Conservation (phyloP, 805 yeast species). For the Tetrapisispora iriomotensis region DNA sequence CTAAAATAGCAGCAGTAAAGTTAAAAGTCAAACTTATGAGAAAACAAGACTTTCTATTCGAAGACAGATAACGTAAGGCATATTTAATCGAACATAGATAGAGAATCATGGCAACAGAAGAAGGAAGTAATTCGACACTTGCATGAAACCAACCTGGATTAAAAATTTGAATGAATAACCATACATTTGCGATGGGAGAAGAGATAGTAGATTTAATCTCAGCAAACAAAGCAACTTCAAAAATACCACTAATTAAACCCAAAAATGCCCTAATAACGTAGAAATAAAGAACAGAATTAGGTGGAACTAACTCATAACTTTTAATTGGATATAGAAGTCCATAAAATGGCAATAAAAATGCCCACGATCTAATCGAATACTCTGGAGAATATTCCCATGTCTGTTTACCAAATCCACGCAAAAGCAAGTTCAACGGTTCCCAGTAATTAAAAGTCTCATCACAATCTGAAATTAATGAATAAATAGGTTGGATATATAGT, state of each 20-base stretch:
- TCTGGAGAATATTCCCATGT: slow-evolving; percentile 96
- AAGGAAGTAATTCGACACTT: slow-evolving; percentile 75
- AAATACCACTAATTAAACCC: slow-evolving; percentile 18
- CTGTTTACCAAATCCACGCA: slow-evolving; percentile 80
- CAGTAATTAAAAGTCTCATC: slow-evolving; percentile 90
- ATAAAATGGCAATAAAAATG: slow-evolving; percentile 47
- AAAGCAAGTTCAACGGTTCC: slow-evolving; percentile 78
- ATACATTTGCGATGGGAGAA: slow-evolving; percentile 41
- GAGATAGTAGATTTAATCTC: slow-evolving; percentile 21
- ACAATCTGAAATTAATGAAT: slow-evolving; percentile 71
- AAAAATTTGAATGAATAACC: slow-evolving; percentile 48
- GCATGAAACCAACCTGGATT: slow-evolving; percentile 87
- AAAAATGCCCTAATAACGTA: slow-evolving; percentile 19
- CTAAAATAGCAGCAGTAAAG: slow-evolving; percentile 61
- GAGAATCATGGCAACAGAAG: slow-evolving; percentile 58
- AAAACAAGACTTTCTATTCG: slow-evolving; percentile 16
- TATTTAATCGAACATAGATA: slow-evolving; percentile 26
- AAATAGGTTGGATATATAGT: slow-evolving; percentile 34
- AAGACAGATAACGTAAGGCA: slow-evolving; percentile 22
- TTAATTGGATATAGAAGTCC: slow-evolving; percentile 19
- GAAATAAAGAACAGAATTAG: slow-evolving; percentile 22
- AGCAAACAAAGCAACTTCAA: slow-evolving; percentile 37
- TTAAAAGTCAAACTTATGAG: slow-evolving; percentile 21
- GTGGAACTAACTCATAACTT: slow-evolving; percentile 13
- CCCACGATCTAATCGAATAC: slow-evolving; percentile 80